phyloP scores from a whole-genome alignment of 1,284 basidiomycete species.

The Marasmius sp. region DNA sequence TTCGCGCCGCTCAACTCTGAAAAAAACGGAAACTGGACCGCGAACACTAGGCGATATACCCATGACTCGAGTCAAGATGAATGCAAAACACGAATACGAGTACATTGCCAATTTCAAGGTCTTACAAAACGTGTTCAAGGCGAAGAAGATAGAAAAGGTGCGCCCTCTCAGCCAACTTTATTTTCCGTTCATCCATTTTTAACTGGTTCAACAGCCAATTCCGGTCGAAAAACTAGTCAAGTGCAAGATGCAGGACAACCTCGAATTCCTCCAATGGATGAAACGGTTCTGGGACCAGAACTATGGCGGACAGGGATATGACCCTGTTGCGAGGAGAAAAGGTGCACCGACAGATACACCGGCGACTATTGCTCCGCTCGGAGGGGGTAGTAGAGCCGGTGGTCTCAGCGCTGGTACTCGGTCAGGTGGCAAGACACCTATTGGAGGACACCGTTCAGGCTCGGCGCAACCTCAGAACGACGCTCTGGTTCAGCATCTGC shows the following conservation, averaged over 20 bases:
- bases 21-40: no score
- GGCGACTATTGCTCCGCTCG: slow-evolving; percentile 73
- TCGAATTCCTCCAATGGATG: slow-evolving; percentile 98
- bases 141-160: slow-evolving; percentile 92
- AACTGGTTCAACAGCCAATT: slow-evolving; percentile 67
- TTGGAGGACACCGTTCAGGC: slow-evolving; percentile 63
- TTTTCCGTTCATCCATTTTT: neutral
- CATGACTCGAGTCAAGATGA: slow-evolving; percentile 89
- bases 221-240: slow-evolving; percentile 91
- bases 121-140: slow-evolving; percentile 86
- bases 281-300: slow-evolving; percentile 96
- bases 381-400: slow-evolving; percentile 31
- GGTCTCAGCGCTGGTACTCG: slow-evolving; percentile 38
- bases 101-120: slow-evolving; percentile 95
- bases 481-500: slow-evolving; percentile 53
- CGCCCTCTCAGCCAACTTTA: slow-evolving; percentile 19
- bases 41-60: slow-evolving; percentile 68
- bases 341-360: slow-evolving; percentile 76
- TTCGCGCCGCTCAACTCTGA: no score
- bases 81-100: slow-evolving; percentile 95
- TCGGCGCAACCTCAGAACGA: slow-evolving; percentile 62
- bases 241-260: slow-evolving; percentile 99
- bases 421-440: slow-evolving; percentile 67
- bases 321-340: slow-evolving; percentile 79
- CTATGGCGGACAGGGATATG: slow-evolving; percentile 87